Evolutionary conservation across 2,329 filamentous ascomycete species (phyloP).

Genomic region (Endoconidiophora polonica): DNA sequence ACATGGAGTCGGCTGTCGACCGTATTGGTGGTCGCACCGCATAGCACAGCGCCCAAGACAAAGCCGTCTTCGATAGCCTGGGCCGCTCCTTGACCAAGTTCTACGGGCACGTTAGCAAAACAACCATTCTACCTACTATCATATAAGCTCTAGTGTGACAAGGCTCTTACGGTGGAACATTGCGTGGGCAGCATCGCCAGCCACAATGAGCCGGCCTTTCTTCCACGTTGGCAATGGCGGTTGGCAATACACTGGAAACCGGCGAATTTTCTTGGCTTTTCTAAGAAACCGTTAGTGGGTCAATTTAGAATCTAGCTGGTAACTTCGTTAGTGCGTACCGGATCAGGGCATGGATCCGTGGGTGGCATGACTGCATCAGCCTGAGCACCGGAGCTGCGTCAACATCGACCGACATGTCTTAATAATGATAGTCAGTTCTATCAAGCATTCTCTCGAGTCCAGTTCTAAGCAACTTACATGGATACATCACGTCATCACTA

Average conservation of each 20-base stretch:
- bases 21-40: conserved; percentile 14
- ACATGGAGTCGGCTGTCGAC: conserved; percentile 16
- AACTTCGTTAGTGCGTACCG: neutral
- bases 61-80: conserved; percentile 23
- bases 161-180: conserved; percentile 19
- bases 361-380: conserved; percentile 13
- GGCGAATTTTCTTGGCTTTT: conserved; percentile 21
- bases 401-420: too few relatives aligned
- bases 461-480: too few relatives aligned
- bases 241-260: conserved; percentile 23
- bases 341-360: conserved; percentile 11
- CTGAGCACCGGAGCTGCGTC: conserved; percentile 13
- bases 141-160: neutral
- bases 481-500: too few relatives aligned
- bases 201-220: conserved; percentile 19
- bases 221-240: conserved; percentile 20
- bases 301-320: neutral
- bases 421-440: too few relatives aligned
- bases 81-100: conserved; percentile 24
- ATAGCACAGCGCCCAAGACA: conserved; percentile 19
- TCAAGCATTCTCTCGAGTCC: too few relatives aligned
- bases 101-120: conserved; percentile 14
- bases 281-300: conserved; percentile 13
- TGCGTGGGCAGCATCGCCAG: conserved; percentile 24
- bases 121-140: conserved; percentile 7